These are phyloP conservation scores for Talaromyces sp. DNA, from an alignment of 2,329 filamentous ascomycete species.

Conservation along the genomic window DNA sequence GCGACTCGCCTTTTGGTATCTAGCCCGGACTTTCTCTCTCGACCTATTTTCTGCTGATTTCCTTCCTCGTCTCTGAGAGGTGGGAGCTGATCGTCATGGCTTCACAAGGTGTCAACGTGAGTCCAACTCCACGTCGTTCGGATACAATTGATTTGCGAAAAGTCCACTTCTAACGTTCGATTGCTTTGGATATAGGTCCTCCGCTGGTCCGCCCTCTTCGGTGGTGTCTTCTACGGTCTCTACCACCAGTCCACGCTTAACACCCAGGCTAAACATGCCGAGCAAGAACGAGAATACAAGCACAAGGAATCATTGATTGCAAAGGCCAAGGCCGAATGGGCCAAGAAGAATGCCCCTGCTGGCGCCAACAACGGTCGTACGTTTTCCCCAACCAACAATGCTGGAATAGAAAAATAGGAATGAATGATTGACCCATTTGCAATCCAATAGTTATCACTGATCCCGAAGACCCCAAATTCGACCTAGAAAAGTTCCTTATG, in stretches of 20 bases:
- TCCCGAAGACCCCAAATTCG: conserved; percentile 83
- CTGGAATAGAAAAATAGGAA: neutral
- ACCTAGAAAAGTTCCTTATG: conserved; percentile 81
- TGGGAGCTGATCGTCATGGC: conserved; percentile 52
- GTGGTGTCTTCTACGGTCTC: conserved; percentile 93
- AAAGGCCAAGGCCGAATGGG: conserved; percentile 87
- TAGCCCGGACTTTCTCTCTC: conserved; percentile 28
- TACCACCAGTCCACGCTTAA: conserved; percentile 84
- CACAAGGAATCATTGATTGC: conserved; percentile 89
- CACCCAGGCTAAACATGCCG: conserved; percentile 66
- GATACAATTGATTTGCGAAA: neutral
- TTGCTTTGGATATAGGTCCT: conserved; percentile 66
- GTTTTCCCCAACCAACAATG: conserved; percentile 23
- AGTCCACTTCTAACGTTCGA: neutral
- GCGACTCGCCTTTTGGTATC: conserved; percentile 29
- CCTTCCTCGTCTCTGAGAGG: conserved; percentile 44
- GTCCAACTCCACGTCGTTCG: conserved; percentile 21
- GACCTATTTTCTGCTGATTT: conserved; percentile 21
- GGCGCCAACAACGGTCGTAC: conserved; percentile 42
- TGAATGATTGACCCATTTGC: conserved; percentile 21
- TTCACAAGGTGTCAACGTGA: conserved; percentile 67
- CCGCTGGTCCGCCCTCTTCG: conserved; percentile 89
- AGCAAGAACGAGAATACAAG: conserved; percentile 78
- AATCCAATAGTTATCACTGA: conserved; percentile 64
- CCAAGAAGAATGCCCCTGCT: conserved; percentile 67